These are phyloP conservation scores for Fusarium burgessii DNA, from an alignment of 2,329 filamentous ascomycete genomes.

Conservation along the genomic window DNA sequence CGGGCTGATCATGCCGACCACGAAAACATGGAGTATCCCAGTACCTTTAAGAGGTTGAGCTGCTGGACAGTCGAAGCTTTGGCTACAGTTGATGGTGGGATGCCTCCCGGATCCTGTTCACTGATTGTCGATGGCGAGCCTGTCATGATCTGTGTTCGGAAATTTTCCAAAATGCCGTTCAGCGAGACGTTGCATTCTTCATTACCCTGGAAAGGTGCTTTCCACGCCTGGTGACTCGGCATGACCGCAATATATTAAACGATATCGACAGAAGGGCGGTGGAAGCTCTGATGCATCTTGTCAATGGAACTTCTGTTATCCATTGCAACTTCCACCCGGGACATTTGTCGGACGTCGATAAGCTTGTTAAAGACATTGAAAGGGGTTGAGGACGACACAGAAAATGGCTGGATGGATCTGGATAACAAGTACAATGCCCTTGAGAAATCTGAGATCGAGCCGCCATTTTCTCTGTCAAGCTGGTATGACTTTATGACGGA, in stretches of 20 bases:
- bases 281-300: not conserved
- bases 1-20: not conserved
- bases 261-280: not conserved
- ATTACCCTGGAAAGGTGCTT: not conserved
- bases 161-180: not conserved
- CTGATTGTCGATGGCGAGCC: conserved; percentile 1
- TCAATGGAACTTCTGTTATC: not conserved
- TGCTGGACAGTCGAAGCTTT: not conserved
- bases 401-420: not conserved
- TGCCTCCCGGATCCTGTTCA: conserved; percentile 6
- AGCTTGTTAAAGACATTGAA: not conserved
- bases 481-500: not conserved
- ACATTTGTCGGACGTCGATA: not conserved
- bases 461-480: not conserved
- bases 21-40: not conserved
- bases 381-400: not conserved
- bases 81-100: not conserved
- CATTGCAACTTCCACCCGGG: not conserved
- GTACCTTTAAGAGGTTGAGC: not conserved
- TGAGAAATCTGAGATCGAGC: not conserved
- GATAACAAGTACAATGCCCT: not conserved
- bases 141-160: not conserved
- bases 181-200: not conserved
- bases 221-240: not conserved
- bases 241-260: not conserved